These are phyloP conservation scores for Fusarium veterinarium DNA, from an alignment of 2,329 filamentous ascomycete species.

Conservation along the genomic window DNA sequence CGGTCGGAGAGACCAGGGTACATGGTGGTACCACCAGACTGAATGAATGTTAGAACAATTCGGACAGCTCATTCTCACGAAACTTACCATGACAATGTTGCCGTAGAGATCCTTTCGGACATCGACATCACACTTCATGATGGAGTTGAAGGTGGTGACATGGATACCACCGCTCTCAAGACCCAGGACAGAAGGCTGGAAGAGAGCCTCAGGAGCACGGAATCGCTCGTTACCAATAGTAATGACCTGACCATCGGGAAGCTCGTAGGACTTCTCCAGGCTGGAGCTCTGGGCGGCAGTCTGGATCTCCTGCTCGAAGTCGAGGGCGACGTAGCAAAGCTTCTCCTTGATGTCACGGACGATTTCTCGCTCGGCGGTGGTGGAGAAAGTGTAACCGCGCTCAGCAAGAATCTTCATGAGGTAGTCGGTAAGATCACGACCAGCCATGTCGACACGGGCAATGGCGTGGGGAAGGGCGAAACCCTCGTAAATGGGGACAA, in stretches of 20 bases:
- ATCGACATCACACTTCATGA: slow-evolving; percentile 99
- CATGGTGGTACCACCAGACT: slow-evolving; percentile 99
- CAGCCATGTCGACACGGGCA: slow-evolving; percentile 99
- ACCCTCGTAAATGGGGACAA: slow-evolving; percentile 99
- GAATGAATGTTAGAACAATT: slow-evolving; percentile 48
- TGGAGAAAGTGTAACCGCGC: slow-evolving; percentile 99
- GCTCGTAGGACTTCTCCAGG: slow-evolving; percentile 99
- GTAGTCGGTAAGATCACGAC: slow-evolving; percentile 99
- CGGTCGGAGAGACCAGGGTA: slow-evolving; percentile 99
- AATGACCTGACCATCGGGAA: slow-evolving; percentile 99
- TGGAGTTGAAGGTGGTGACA: slow-evolving; percentile 99
- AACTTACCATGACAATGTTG: slow-evolving; percentile 99
- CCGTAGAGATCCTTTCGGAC: slow-evolving; percentile 99
- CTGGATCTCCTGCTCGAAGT: slow-evolving; percentile 99
- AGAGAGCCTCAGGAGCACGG: slow-evolving; percentile 99
- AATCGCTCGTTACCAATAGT: slow-evolving; percentile 99
- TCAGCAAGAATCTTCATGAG: slow-evolving; percentile 99
- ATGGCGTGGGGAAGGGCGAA: slow-evolving; percentile 99
- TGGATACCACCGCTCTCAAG: slow-evolving; percentile 99
- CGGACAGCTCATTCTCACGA: neutral
- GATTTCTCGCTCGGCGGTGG: slow-evolving; percentile 99
- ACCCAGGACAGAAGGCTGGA: slow-evolving; percentile 98
- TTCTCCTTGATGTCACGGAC: slow-evolving; percentile 99
- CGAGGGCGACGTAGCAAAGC: slow-evolving; percentile 99
- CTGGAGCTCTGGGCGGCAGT: slow-evolving; percentile 98